Evolutionary conservation across 192 early-diverging fungal genomes (phyloP), one percentile per base, ranked within the genome.

Genomic region (Linderina pennispora): DNA sequence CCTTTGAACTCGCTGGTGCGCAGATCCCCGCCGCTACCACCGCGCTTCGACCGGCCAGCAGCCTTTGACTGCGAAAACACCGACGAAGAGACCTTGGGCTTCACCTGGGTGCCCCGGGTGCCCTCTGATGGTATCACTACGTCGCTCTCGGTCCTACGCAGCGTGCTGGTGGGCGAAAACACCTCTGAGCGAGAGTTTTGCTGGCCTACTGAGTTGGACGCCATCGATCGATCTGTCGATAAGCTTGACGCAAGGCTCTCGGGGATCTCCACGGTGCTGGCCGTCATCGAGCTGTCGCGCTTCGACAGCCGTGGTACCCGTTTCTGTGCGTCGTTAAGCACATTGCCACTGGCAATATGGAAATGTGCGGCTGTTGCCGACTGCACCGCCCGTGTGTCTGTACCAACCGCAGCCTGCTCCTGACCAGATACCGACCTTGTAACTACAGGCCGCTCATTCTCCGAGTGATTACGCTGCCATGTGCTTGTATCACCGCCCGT

Each of bases 1-100:
- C 55, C 50, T 47, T 60, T 63, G 42, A 50, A 56, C 25, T 72
- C 60, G 22, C 56, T 45, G 14, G 59, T 22, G 14, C 60, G 59
- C n/a, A 52, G 52, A 36, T 71, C 67, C 2, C 52, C 49, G 11
- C 55, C 53, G 31, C 66, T 72, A 24, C 56, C 45, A 2, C 68
- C 55, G 4, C 61, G 51, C 36, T 53, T 58, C 6, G 43, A 23
- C 14, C 56, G 55, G 6, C 67, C 60, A 7, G 13, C 6, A 3
- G 22, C 34, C n/a, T n/a, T n/a, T n/a, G n/a, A 11, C 28, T 20
- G 43, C 28, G 34, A 45, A 32, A 18, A 21, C 32, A n/a, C 43
- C 43, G 43, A 28, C 6, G 18, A 15, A 19, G n/a, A n/a, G n/a
- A n/a, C n/a, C n/a, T n/a, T n/a, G n/a, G n/a, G n/a, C n/a, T n/a